These are phyloP conservation scores for Lanmaoa pseudosensibilis DNA, from an alignment of 768 basidiomycete species.

Conservation along the genomic window DNA sequence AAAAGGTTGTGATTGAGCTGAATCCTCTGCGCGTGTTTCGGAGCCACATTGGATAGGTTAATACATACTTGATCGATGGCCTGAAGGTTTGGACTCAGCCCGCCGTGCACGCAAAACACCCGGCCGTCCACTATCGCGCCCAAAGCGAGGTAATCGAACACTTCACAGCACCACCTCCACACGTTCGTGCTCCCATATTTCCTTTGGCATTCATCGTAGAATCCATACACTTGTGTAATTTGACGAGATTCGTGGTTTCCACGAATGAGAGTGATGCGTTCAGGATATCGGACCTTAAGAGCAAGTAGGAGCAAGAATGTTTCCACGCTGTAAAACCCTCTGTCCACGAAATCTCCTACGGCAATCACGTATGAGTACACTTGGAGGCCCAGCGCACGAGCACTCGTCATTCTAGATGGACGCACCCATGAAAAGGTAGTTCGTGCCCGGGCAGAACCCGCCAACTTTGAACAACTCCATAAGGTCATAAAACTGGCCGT, in stretches of 20 bases:
- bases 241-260: conserved; percentile 98
- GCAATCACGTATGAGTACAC: conserved; percentile 8
- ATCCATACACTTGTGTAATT: conserved; percentile 94
- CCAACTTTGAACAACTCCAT: conserved; percentile 95
- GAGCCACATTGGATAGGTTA: conserved; percentile 17
- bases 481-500: conserved; percentile 95
- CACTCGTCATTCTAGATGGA: conserved; percentile 8
- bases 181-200: conserved; percentile 95
- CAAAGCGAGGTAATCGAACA: conserved; percentile 94
- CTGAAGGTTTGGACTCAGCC: conserved; percentile 85
- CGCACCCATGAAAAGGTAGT: conserved; percentile 95
- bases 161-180: conserved; percentile 98
- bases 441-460: conserved; percentile 88
- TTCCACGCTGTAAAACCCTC: conserved; percentile 96
- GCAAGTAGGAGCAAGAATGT: conserved; percentile 93
- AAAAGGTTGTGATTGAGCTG: conserved; percentile 26
- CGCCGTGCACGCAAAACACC: conserved; percentile 97
- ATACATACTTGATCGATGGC: conserved; percentile 81
- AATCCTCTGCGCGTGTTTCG: conserved; percentile 14
- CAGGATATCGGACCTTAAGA: conserved; percentile 95
- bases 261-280: conserved; percentile 93
- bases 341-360: conserved; percentile 95
- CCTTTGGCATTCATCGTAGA: conserved; percentile 94
- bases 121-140: conserved; percentile 96
- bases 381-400: conserved; percentile 5